Evolutionary conservation across 2,329 filamentous ascomycete genomes (phyloP), one percentile per base, ranked within the genome.

Genomic region (Fusarium sp.): DNA sequence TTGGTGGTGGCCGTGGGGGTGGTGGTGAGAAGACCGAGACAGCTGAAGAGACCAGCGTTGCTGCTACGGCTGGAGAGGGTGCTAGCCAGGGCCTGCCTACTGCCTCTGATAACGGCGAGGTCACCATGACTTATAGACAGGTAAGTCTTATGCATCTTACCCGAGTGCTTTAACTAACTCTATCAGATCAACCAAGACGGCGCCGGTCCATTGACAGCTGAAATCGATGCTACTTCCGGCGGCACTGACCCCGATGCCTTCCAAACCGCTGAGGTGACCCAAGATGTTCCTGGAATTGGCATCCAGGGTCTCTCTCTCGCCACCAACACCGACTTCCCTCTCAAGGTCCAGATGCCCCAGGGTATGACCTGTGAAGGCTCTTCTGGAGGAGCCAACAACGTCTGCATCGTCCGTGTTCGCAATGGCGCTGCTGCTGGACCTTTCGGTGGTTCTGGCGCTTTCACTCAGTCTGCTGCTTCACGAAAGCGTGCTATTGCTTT

Each of bases 181-280:
- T 1, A 0, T 0, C 31, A 92, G 83, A 88, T 92, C 83, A 92
- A 92, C 86, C 90, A 92, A 80, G 90, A 92, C 75, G 90, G 90
- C 27, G 91, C 90, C 1, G 91, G 90, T 4, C 90, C 90, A 3
- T 81, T 92, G 52, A 86, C 83, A 35, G 90, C 90, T 13, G 83
- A 84, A 46, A 83, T 92, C 53, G 90, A 93, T 76, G 81, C 84
- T 45, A 91, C 89, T 31, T 92, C 89, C 4, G 90, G 89, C 38
- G 91, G 90, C 59, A 89, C 86, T 8, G 88, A 91, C 75, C 41
- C 86, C 29, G 76, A 80, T 44, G 90, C 90, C 35, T 92, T 92
- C 85, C 78, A 90, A 80, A 80, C 77, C 7, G 90, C 90, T 20
- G 76, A 86, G 57, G 87, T 92, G 67, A 88, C 84, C 55, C 84